Base-by-base conservation (phyloP, 257 asterid genomes). In the Echites panduratus region DNA sequence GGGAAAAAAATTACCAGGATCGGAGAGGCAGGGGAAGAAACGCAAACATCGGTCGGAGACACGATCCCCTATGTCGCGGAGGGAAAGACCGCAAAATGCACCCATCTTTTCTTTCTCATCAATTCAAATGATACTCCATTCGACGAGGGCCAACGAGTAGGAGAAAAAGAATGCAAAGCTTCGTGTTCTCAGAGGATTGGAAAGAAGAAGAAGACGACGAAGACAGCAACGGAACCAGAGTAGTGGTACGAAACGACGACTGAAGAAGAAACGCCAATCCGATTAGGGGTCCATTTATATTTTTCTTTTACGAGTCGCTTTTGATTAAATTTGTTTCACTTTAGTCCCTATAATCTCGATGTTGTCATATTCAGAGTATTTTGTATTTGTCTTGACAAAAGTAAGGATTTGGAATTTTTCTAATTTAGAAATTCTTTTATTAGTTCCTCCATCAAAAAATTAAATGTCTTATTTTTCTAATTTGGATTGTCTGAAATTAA, bases 11-110 rank as follows among this genome's bases (percentile, higher is more conserved):
- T 66, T 74, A 95, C 98, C 98, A 26, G 96, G 96, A 89, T 95
- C 99, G 72, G 97, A 87, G 2, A 95, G 89, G 80, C 96, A 89
- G 20, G 98, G 97, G 73, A 87, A 81, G 77, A 92, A 78, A 78
- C 92, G 89, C 71, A 84, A 82, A 79, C 92, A 92, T 20, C 93
- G 91, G 85, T 88, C 93, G 78, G 82, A 79, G 77, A 80, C 79
- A 79, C 93, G 95, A 78, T 76, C 83, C 85, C 89, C 81, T 29
- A 80, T 68, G 79, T 76, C 84, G 59, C 94, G 88, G 79, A 82
- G 80, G 76, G 78, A 73, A 79, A 76, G 72, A 78, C 86, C 83
- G 82, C 96, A 84, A 54, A 77, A 72, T 73, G 70, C 88, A 72
- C 95, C 95, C 97, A 94, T 91, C 78, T 44, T 82, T 53, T 49